phyloP scores from a whole-genome alignment of 75 land plant genomes.

The Pseudotsuga menziesii region DNA sequence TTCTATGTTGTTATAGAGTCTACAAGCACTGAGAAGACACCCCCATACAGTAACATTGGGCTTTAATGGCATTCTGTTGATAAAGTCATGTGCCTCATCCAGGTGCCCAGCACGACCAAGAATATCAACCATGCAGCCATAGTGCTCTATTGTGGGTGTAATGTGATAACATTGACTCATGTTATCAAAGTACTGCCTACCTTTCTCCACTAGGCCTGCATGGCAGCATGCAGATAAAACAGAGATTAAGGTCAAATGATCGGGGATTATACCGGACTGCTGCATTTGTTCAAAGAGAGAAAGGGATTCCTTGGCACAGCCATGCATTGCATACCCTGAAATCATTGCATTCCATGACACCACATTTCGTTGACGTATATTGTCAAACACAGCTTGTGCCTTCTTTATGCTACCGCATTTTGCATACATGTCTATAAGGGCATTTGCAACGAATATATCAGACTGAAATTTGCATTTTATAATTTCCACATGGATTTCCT shows the following conservation, averaged over 20 bases:
- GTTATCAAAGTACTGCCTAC: neutral
- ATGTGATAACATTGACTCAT: neutral
- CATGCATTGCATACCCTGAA: neutral
- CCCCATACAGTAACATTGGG: constrained; percentile 6
- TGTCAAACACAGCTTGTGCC: constrained; percentile 16
- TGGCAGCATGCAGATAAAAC: neutral
- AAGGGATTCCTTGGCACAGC: neutral
- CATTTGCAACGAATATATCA: constrained; percentile 24
- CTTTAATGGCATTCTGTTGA: neutral
- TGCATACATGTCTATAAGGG: constrained; percentile 38
- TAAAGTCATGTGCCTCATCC: constrained; percentile 8
- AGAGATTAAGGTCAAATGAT: neutral
- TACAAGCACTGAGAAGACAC: constrained; percentile 6
- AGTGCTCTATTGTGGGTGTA: neutral
- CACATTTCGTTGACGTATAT: constrained; percentile 18
- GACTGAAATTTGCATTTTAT: constrained; percentile 14
- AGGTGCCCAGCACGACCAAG: constrained; percentile 6
- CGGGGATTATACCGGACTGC: neutral
- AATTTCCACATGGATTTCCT: constrained; percentile 21
- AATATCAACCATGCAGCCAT: constrained; percentile 10
- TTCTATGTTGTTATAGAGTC: neutral
- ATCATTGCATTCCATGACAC: constrained; percentile 37
- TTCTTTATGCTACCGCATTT: constrained; percentile 31
- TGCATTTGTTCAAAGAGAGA: neutral
- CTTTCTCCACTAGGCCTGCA: neutral